Evolutionary conservation across 75 land plant species (phyloP).

Genomic region (Picea glauca): DNA sequence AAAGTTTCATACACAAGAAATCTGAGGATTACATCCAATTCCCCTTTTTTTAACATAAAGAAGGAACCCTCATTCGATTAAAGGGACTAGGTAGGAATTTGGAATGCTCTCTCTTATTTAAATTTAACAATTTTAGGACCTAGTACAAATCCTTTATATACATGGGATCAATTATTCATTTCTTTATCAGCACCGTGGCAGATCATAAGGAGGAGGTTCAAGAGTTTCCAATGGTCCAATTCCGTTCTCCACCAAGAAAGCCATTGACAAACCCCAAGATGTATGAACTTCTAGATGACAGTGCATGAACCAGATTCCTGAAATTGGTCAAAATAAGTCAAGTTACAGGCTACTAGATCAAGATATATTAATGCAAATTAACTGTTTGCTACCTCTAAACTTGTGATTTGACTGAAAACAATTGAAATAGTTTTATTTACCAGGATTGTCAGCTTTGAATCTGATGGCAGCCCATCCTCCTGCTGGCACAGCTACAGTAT

Average conservation of each 20-base stretch:
- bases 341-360: not conserved
- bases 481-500: constrained; percentile 38
- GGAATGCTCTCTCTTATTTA: not conserved
- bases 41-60: no score
- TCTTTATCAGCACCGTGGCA: constrained; percentile 24
- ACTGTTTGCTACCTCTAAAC: no score
- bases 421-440: not conserved
- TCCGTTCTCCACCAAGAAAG: constrained; percentile 32
- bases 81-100: no score
- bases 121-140: not conserved
- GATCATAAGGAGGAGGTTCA: constrained; percentile 32
- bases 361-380: not conserved
- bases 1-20: no score
- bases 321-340: not conserved
- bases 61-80: no score
- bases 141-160: not conserved
- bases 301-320: constrained; percentile 47
- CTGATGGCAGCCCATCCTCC: constrained; percentile 60
- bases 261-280: constrained; percentile 30
- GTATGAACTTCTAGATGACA: constrained; percentile 39
- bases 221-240: constrained; percentile 14
- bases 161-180: not conserved
- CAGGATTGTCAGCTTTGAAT: constrained; percentile 37
- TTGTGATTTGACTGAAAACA: no score
- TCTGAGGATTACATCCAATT: no score